Evolutionary conservation across 2,329 filamentous ascomycete species (phyloP), one percentile per base, ranked within the genome.

Genomic region (Aschersonia sp.): DNA sequence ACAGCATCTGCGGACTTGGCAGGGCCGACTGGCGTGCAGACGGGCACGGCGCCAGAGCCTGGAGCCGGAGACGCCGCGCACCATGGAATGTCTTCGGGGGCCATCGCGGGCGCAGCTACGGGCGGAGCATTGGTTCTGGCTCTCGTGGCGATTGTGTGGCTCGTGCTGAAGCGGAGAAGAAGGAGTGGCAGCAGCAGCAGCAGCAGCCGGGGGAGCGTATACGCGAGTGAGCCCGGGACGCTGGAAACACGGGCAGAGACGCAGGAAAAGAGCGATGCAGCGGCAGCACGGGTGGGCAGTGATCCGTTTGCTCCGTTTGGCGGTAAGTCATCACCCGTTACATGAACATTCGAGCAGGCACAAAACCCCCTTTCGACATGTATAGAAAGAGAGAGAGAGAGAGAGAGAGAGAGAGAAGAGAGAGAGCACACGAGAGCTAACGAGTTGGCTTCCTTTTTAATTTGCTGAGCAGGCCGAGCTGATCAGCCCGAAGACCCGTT

Each of bases 261-360:
- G 37, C 42, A 11, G 30, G 31, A 9, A 11, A 35, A 4, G 33
- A 47, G 8, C 30, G 43, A 6, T 49, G n/a, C 55, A 6, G 58
- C 50, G 12, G 42, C 5, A 32, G 45, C 42, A 39, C 35, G 35
- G 40, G 14, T 7, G 10, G 40, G 40, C 10, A 42, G 14, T 6
- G 67, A 69, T 46, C 62, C 68, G 2, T 70, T 71, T 55, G 67
- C 65, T 2, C 62, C 66, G 9, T 71, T 70, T 58, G 67, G 68
- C 61, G 69, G 70, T 71, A 55, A 56, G 35, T 37, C 12, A 12
- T 9, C 12, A 10, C 10, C 9, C 43, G 10, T 35, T 10, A 14
- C 41, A 42, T 11, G 14, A 22, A 32, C 12, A 30, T 30, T 43
- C 29, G 12, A 29, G 22, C 22, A 22, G 22, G 22, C 22, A 22